phyloP scores from a whole-genome alignment of 352 stramenopile genomes.

The Phytophthora rubi region DNA sequence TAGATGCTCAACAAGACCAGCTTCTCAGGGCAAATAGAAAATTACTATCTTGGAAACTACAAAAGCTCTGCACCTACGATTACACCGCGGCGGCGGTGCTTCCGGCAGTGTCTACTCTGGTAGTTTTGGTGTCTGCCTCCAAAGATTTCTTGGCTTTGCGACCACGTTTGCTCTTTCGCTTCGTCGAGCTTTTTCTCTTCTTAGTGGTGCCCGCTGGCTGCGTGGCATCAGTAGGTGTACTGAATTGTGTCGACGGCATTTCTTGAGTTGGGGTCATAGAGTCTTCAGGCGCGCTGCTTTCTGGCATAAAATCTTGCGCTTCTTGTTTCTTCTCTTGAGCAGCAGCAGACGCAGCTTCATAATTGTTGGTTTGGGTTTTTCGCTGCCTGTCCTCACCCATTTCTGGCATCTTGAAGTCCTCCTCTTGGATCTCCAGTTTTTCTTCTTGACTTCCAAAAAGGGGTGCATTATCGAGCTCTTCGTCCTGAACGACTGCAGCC shows the following conservation, averaged over 20 bases:
- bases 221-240: conserved; percentile 1
- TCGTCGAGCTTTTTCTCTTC: conserved; percentile 24
- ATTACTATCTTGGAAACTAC: conserved; percentile 39
- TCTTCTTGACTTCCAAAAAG: conserved; percentile 1
- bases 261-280: neutral
- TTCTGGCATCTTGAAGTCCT: conserved; percentile 2
- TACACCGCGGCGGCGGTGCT: conserved; percentile 17
- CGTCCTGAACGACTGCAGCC: neutral
- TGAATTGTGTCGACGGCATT: conserved; percentile 3
- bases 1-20: neutral
- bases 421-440: neutral
- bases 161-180: conserved; percentile 12
- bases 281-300: conserved; percentile 2
- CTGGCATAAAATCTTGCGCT: conserved; percentile 5
- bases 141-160: conserved; percentile 15
- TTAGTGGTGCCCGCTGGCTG: conserved; percentile 8
- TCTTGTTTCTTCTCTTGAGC: neutral
- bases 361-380: neutral
- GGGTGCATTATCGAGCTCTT: conserved; percentile 3
- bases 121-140: conserved; percentile 2
- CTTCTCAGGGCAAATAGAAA: conserved; percentile 29
- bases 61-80: conserved; percentile 21
- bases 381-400: neutral
- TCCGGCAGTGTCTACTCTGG: neutral
- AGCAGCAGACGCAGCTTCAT: conserved; percentile 8